Conservation (phyloP, 225 moss, liverwort and hornwort genomes). For the Takakia lepidozioides region DNA sequence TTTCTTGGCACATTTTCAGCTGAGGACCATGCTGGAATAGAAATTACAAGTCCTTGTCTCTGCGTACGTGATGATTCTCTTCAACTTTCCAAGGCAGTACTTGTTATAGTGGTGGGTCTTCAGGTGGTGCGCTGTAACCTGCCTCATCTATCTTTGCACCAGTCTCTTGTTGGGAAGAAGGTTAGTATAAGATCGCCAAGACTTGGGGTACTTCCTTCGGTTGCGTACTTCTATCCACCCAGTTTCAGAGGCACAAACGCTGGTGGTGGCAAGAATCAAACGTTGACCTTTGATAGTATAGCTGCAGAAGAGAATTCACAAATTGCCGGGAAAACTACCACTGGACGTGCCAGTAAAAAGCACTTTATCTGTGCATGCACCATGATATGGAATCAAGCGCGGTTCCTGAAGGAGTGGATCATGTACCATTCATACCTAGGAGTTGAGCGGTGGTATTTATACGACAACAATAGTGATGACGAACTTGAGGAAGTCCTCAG, state of each 20-base stretch:
- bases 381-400: slow-evolving; percentile 38
- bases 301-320: no score
- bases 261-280: no score
- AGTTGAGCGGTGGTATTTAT: slow-evolving; percentile 24
- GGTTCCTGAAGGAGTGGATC: slow-evolving; percentile 33
- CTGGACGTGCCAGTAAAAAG: neutral
- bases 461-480: slow-evolving; percentile 45
- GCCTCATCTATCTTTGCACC: slow-evolving; percentile 13
- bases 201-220: slow-evolving; percentile 27
- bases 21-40: no score
- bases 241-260: no score
- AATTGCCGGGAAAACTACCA: no score
- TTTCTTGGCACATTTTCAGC: no score
- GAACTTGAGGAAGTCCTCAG: slow-evolving; percentile 27
- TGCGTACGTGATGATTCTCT: no score
- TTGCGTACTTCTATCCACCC: slow-evolving; percentile 29
- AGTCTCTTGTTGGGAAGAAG: slow-evolving; percentile 12
- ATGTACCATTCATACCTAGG: slow-evolving; percentile 34
- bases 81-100: no score
- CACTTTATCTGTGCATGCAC: slow-evolving; percentile 31
- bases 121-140: slow-evolving; percentile 38
- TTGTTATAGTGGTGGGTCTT: no score
- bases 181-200: slow-evolving; percentile 30
- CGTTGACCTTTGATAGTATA: no score
- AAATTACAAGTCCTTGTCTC: no score